Percentiles rank a stretch among this genome's conserved stretches.
These are phyloP conservation scores for Wickerhamiella azymoides DNA, from an alignment of 805 yeast species.

Conservation along the genomic window DNA sequence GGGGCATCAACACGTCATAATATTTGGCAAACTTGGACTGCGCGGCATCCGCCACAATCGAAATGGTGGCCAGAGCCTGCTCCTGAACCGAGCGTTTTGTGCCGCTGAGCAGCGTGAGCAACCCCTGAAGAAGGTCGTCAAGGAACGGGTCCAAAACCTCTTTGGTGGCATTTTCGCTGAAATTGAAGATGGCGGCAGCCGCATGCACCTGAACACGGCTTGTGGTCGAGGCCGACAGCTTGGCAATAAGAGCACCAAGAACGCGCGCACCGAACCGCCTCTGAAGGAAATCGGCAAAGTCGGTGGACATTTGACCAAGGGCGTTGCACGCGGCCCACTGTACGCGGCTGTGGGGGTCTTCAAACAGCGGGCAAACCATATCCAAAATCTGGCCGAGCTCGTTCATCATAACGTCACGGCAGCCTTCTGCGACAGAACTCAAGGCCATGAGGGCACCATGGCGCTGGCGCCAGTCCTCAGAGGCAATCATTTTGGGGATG, in stretches of 20 bases:
- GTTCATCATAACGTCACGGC: constrained; percentile 70
- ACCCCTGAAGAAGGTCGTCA: constrained; percentile 61
- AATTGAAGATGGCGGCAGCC: constrained; percentile 94
- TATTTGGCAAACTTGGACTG: constrained; percentile 77
- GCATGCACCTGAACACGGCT: constrained; percentile 96
- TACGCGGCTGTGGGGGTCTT: constrained; percentile 84
- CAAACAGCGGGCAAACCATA: constrained; percentile 70
- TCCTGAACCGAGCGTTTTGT: constrained; percentile 92
- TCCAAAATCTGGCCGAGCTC: constrained; percentile 75
- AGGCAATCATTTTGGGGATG: constrained; percentile 68
- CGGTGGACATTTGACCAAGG: constrained; percentile 91
- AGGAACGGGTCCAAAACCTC: constrained; percentile 85
- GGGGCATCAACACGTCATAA: constrained; percentile 88
- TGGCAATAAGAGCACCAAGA: constrained; percentile 78
- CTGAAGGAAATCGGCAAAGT: constrained; percentile 83
- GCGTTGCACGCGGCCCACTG: constrained; percentile 97
- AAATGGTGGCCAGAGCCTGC: constrained; percentile 91
- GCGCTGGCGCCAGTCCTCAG: constrained; percentile 80
- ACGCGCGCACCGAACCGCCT: constrained; percentile 63
- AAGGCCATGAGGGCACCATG: constrained; percentile 98
- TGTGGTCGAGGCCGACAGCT: constrained; percentile 47
- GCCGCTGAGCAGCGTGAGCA: constrained; percentile 63
- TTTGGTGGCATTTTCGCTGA: constrained; percentile 80
- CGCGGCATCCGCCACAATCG: constrained; percentile 91
- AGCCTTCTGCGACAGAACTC: constrained; percentile 95